Evolutionary conservation across 768 basidiomycete genomes (phyloP), one percentile per base, ranked within the genome.

Genomic region (Amanita muscaria): DNA sequence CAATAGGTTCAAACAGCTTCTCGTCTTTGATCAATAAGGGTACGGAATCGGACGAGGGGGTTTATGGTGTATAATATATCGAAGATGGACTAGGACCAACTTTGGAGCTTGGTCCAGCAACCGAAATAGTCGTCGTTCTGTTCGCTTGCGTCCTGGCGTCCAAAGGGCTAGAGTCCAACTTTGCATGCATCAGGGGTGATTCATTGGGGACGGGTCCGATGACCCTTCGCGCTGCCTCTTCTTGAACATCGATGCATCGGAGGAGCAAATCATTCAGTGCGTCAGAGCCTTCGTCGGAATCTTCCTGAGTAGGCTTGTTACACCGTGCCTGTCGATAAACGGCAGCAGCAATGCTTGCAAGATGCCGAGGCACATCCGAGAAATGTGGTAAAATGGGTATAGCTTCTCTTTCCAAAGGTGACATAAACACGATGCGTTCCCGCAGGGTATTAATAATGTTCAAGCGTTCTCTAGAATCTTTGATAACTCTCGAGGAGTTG

Each of bases 291-390:
- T 56, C 55, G n/a, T 50, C 54, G 34, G 49, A 47, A 25, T 25
- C n/a, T 30, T 38, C 37, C n/a, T n/a, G n/a, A n/a, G n/a, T n/a
- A 7, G 22, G 19, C n/a, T 58, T 53, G 19, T 53, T 61, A 40
- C 68, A 65, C 42, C 70, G 65, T 19, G 77, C 75, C 51, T 76
- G 70, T 27, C 88, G 80, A 29, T 81, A 76, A n/a, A 93, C 73
- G 36, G 82, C 76, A 5, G 86, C 84, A 7, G 80, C 76, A 46
- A 92, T 68, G 42, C 79, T 72, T 12, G 88, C 86, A 27, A 91
- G 71, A 52, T 90, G 81, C 55, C 77, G 78, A 2, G 88, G 80
- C 40, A 88, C 67, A 57, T 93, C 91, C 41, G 89, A 66, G 31
- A 85, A 65, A 54, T 87, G 74, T 3, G 89, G 87, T 22, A 83